Percentiles rank a stretch among this genome's conserved stretches.
phyloP scores from a whole-genome alignment of 1,139 yeast genomes.

The Pichia sp. region DNA sequence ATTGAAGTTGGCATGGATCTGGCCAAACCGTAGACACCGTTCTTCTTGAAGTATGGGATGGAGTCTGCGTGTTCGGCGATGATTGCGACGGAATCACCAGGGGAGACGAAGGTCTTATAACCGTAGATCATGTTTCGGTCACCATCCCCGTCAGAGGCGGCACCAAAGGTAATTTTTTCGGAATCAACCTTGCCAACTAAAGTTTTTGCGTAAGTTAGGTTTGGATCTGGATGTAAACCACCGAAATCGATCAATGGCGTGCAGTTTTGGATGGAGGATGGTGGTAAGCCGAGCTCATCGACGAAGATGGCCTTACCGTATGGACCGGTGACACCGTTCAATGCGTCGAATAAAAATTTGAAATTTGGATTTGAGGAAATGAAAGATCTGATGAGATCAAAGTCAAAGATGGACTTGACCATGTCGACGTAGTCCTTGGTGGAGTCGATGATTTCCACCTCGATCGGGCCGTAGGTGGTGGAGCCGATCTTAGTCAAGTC shows the following conservation, averaged over 20 bases:
- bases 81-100: slow-evolving; percentile 98
- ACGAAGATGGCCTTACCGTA: slow-evolving; percentile 85
- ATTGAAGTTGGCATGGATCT: slow-evolving; percentile 98
- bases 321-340: slow-evolving; percentile 98
- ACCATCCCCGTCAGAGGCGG: slow-evolving; percentile 99
- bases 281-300: slow-evolving; percentile 79
- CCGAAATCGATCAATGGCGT: slow-evolving; percentile 89
- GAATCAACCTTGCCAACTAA: slow-evolving; percentile 82
- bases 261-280: slow-evolving; percentile 71
- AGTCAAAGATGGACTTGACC: slow-evolving; percentile 87
- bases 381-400: slow-evolving; percentile 74
- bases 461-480: slow-evolving; percentile 47
- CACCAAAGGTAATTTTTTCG: slow-evolving; percentile 87
- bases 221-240: slow-evolving; percentile 98
- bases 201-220: slow-evolving; percentile 89
- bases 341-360: slow-evolving; percentile 80
- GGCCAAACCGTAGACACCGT: slow-evolving; percentile 93
- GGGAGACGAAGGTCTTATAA: slow-evolving; percentile 92
- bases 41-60: slow-evolving; percentile 86
- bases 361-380: slow-evolving; percentile 55
- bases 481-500: slow-evolving; percentile 62
- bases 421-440: slow-evolving; percentile 74
- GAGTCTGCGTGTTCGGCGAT: slow-evolving; percentile 87
- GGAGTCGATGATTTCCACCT: slow-evolving; percentile 80
- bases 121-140: slow-evolving; percentile 99